Conservation (phyloP, 23 red algal genomes). For the Gracilaria vermiculophylla region DNA sequence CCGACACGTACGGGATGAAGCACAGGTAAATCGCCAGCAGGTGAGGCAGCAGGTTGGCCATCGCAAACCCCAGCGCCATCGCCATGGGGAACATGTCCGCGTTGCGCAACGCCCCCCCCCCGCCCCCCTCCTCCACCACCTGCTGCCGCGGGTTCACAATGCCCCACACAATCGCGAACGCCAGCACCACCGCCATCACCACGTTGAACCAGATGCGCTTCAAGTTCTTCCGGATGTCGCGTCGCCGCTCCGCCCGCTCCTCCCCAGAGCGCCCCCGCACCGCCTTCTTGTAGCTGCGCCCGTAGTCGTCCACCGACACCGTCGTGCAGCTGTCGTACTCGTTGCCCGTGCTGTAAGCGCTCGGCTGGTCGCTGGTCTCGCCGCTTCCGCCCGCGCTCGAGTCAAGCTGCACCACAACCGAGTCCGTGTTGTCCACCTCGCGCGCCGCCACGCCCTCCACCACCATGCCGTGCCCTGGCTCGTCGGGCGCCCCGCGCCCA, state of each 20-base stretch:
- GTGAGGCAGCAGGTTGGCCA: conserved; percentile 47
- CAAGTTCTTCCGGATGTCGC: conserved; percentile 58
- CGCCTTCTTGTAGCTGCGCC: conserved; percentile 37
- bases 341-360: background rate
- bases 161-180: conserved; percentile 45
- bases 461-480: conserved; percentile 23
- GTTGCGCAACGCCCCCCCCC: background rate
- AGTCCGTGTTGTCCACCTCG: background rate
- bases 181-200: conserved; percentile 46
- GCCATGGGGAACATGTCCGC: conserved; percentile 38
- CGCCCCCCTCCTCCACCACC: background rate
- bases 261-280: conserved; percentile 9
- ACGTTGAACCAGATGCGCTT: conserved; percentile 65
- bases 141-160: conserved; percentile 31
- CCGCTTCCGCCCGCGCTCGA: background rate
- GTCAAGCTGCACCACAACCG: background rate
- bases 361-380: background rate
- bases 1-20: conserved; percentile 63
- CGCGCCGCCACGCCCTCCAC: background rate
- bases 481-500: conserved; percentile 9
- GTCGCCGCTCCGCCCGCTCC: conserved; percentile 23
- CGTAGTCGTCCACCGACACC: conserved; percentile 41
- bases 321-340: background rate
- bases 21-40: conserved; percentile 62
- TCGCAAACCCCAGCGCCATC: conserved; percentile 65